These are phyloP conservation scores for Myxozyma geophila DNA, from an alignment of 805 yeast genomes.

Conservation along the genomic window DNA sequence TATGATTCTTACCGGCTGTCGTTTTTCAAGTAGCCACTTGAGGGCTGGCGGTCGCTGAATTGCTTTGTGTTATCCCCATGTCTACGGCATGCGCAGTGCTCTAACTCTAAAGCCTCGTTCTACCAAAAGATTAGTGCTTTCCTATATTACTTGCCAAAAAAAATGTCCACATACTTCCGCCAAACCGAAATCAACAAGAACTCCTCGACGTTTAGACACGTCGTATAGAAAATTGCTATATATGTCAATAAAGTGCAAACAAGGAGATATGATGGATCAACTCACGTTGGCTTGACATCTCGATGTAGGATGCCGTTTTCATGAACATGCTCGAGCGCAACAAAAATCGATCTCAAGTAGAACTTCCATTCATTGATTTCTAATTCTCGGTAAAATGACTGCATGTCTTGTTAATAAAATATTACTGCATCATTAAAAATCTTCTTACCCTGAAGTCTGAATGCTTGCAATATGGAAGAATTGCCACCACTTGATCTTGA, in stretches of 20 bases:
- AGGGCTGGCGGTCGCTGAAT: conserved; percentile 43
- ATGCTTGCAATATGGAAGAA: conserved; percentile 87
- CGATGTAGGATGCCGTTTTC: conserved; percentile 81
- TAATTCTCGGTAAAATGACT: conserved; percentile 75
- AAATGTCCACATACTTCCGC: conserved; percentile 59
- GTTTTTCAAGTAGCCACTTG: conserved; percentile 79
- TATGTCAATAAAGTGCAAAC: conserved; percentile 43
- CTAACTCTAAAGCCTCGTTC: conserved; percentile 30
- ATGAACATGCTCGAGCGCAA: conserved; percentile 78
- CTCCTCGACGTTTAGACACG: conserved; percentile 70
- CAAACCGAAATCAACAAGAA: conserved; percentile 87
- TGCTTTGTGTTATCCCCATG: conserved; percentile 39
- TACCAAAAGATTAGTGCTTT: background rate
- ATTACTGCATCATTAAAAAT: background rate
- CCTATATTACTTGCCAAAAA: background rate
- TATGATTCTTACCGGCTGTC: conserved; percentile 59
- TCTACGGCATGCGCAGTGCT: conserved; percentile 35
- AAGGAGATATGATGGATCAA: background rate
- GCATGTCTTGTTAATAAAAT: background rate
- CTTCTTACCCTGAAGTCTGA: conserved; percentile 69
- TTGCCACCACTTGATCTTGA: conserved; percentile 92
- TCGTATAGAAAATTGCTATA: conserved; percentile 71
- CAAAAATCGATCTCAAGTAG: conserved; percentile 78
- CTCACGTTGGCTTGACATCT: conserved; percentile 81
- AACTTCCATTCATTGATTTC: conserved; percentile 78